Percentiles rank a stretch among this genome's conserved stretches.
Conservation (phyloP, 2,329 filamentous ascomycete species). For the Alternaria triticimaculans region DNA sequence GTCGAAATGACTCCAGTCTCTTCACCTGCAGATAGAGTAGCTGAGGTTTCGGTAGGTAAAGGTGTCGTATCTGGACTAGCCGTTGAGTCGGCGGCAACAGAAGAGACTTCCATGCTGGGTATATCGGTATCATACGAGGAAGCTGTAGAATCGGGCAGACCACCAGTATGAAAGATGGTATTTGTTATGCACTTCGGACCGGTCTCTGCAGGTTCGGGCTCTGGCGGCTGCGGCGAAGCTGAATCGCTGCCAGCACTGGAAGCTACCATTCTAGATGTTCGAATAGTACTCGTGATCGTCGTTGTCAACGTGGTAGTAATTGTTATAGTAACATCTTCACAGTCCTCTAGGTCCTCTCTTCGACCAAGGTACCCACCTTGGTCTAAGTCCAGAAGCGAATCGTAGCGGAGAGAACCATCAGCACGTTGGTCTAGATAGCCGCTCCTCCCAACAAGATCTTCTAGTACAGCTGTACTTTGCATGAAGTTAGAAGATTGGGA, state of each 20-base stretch:
- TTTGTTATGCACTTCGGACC: neutral
- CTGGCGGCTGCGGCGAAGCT: neutral
- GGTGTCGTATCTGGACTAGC: neutral
- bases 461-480: neutral
- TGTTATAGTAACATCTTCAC: neutral
- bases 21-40: neutral
- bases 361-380: neutral
- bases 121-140: neutral
- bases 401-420: neutral
- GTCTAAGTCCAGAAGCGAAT: neutral
- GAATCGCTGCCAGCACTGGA: neutral
- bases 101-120: neutral
- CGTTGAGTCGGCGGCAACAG: neutral
- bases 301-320: neutral
- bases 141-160: neutral
- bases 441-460: neutral
- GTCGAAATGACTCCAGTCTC: neutral
- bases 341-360: neutral
- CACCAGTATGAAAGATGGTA: neutral
- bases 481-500: neutral
- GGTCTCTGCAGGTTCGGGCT: neutral
- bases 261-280: neutral
- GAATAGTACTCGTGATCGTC: neutral
- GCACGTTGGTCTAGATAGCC: neutral
- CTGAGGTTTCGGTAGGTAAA: neutral